A percentile compares a stretch with the other conserved stretches of the same genome.
Conservation (phyloP, 805 yeast species). For the Metschnikowia chrysomelidarum region DNA sequence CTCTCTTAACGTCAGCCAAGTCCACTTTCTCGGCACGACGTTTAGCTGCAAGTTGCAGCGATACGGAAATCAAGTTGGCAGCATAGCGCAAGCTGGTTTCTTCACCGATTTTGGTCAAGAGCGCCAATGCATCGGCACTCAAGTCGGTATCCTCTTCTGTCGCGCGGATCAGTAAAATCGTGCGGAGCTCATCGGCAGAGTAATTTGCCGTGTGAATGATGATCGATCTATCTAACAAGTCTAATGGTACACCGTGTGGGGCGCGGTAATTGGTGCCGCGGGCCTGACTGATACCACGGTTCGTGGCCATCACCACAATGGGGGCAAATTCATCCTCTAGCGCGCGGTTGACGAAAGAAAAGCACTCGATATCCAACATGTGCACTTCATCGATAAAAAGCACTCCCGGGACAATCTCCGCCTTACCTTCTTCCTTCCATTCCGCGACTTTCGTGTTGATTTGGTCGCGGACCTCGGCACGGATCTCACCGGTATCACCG, state of each 20-base stretch:
- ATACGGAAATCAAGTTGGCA: conserved; percentile 83
- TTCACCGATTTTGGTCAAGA: conserved; percentile 83
- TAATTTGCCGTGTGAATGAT: conserved; percentile 85
- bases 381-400: conserved; percentile 97
- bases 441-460: conserved; percentile 96
- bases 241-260: conserved; percentile 97
- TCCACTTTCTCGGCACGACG: conserved; percentile 73
- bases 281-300: conserved; percentile 90
- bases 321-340: conserved; percentile 96
- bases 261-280: conserved; percentile 92
- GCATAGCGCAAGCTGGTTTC: conserved; percentile 93
- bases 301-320: conserved; percentile 94
- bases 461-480: conserved; percentile 93
- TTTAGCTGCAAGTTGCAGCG: conserved; percentile 81
- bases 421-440: conserved; percentile 99
- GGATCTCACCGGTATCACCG: conserved; percentile 97
- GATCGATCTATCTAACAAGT: conserved; percentile 88
- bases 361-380: conserved; percentile 96
- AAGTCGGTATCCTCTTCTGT: conserved; percentile 92
- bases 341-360: conserved; percentile 93
- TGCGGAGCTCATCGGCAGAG: conserved; percentile 76
- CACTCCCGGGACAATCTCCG: conserved; percentile 97
- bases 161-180: conserved; percentile 85
- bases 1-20: conserved; percentile 80
- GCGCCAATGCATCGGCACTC: conserved; percentile 75